Conservation (phyloP, 306 rosid species). For the Mimosa bimucronata region DNA sequence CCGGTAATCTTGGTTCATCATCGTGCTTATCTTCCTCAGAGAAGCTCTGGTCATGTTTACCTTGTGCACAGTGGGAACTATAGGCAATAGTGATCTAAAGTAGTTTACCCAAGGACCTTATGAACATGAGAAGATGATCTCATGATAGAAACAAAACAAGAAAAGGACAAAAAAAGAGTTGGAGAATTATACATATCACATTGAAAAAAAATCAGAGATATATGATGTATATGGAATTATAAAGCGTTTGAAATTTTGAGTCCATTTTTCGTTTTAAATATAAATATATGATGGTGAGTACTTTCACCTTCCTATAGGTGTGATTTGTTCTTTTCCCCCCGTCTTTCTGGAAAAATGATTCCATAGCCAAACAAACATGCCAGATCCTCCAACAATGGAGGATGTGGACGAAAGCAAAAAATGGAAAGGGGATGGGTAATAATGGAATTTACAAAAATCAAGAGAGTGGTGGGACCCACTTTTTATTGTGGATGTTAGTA, state of each 20-base stretch:
- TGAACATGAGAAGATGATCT: background rate
- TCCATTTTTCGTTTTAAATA: conserved; percentile 36
- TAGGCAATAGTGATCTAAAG: conserved; percentile 53
- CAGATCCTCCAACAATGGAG: no score
- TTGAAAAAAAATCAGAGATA: background rate
- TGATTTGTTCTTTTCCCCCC: no score
- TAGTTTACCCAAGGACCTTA: background rate
- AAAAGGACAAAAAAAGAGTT: conserved; percentile 4
- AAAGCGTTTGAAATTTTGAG: conserved; percentile 32
- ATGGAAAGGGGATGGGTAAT: no score
- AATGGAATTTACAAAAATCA: no score
- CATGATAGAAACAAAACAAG: background rate
- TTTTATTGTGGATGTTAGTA: no score
- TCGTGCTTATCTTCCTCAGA: conserved; percentile 39
- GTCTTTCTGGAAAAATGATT: background rate
- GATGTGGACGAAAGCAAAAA: no score
- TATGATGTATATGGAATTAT: conserved; percentile 35
- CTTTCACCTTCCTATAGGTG: background rate
- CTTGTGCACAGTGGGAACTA: conserved; percentile 61
- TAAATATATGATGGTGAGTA: no score
- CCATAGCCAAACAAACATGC: conserved; percentile 9
- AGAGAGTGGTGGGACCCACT: no score
- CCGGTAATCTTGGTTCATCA: conserved; percentile 33
- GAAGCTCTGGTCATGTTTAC: background rate
- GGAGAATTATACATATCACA: background rate